Conservation (phyloP, 2,329 filamentous ascomycete species). For the Purpureocillium takamizusanense region DNA sequence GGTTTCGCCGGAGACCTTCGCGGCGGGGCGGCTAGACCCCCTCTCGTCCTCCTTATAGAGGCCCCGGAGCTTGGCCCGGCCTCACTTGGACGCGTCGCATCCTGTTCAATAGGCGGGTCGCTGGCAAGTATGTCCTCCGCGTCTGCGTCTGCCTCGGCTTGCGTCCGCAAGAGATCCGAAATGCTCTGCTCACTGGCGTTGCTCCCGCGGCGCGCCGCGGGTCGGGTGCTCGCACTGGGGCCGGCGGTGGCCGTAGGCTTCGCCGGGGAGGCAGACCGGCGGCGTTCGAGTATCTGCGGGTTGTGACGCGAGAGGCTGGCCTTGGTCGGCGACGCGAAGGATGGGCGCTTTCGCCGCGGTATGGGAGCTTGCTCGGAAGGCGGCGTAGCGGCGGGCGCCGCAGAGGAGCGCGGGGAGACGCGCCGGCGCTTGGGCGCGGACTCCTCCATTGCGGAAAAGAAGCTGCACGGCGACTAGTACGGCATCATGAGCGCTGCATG, state of each 20-base stretch:
- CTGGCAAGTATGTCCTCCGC: slow-evolving; percentile 14
- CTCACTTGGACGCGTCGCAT: slow-evolving; percentile 7
- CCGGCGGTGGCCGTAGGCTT: slow-evolving; percentile 15
- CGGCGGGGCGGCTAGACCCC: slow-evolving; percentile 24
- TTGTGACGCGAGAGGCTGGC: slow-evolving; percentile 54
- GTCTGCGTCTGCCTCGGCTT: slow-evolving; percentile 14
- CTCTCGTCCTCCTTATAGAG: slow-evolving; percentile 10
- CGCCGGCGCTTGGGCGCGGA: slow-evolving; percentile 57
- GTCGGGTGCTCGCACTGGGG: not conserved
- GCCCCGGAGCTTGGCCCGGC: slow-evolving; percentile 8
- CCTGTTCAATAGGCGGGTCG: slow-evolving; percentile 11
- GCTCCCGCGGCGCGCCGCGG: not conserved
- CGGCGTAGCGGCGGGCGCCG: slow-evolving; percentile 18
- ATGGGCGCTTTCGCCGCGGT: slow-evolving; percentile 32
- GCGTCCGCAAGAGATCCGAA: slow-evolving; percentile 19
- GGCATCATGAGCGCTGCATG: slow-evolving; percentile 1
- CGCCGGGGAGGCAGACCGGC: slow-evolving; percentile 26
- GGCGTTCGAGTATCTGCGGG: slow-evolving; percentile 44
- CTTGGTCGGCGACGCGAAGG: slow-evolving; percentile 59
- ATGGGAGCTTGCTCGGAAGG: slow-evolving; percentile 7
- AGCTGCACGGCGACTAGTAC: not conserved
- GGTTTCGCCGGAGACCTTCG: slow-evolving; percentile 32
- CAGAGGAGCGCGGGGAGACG: slow-evolving; percentile 42
- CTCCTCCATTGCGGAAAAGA: slow-evolving; percentile 31
- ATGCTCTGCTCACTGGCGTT: slow-evolving; percentile 13